These are phyloP conservation scores for Westerdykella ornata DNA, from an alignment of 2,329 filamentous ascomycete species.

Conservation along the genomic window DNA sequence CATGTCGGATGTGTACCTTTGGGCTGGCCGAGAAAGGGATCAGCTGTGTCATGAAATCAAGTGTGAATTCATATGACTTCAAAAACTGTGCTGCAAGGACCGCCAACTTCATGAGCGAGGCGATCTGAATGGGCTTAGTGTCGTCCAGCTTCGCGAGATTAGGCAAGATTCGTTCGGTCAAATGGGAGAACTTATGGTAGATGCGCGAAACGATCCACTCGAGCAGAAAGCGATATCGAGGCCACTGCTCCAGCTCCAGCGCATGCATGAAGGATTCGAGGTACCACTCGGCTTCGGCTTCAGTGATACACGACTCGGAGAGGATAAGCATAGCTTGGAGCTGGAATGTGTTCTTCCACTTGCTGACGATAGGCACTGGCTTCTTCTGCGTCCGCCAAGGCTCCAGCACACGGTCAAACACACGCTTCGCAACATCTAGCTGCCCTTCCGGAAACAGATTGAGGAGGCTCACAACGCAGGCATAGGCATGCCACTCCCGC, in stretches of 20 bases:
- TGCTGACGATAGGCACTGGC: constrained; percentile 40
- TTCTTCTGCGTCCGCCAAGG: constrained; percentile 41
- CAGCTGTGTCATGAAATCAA: constrained; percentile 38
- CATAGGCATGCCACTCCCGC: constrained; percentile 40
- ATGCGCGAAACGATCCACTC: constrained; percentile 45
- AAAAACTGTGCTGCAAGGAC: constrained; percentile 38
- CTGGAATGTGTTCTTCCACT: constrained; percentile 46
- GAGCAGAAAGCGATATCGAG: constrained; percentile 43
- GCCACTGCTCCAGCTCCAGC: constrained; percentile 43
- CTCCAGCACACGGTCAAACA: constrained; percentile 35
- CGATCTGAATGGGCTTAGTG: constrained; percentile 43
- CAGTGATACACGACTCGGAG: constrained; percentile 31
- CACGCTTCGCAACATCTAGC: constrained; percentile 14
- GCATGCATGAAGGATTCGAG: constrained; percentile 37
- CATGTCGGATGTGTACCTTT: constrained; percentile 49
- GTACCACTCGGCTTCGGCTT: constrained; percentile 25
- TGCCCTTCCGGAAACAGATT: constrained; percentile 33
- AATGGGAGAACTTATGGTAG: constrained; percentile 31
- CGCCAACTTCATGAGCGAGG: constrained; percentile 44
- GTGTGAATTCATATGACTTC: constrained; percentile 34
- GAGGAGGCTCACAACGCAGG: constrained; percentile 42
- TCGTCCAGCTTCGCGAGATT: constrained; percentile 39
- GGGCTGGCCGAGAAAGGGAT: constrained; percentile 42
- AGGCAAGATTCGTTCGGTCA: constrained; percentile 30
- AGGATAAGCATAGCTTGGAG: constrained; percentile 43